Evolutionary conservation across 345 rosid genomes (phyloP).

Genomic region (Excoecaria cochinchinensis): DNA sequence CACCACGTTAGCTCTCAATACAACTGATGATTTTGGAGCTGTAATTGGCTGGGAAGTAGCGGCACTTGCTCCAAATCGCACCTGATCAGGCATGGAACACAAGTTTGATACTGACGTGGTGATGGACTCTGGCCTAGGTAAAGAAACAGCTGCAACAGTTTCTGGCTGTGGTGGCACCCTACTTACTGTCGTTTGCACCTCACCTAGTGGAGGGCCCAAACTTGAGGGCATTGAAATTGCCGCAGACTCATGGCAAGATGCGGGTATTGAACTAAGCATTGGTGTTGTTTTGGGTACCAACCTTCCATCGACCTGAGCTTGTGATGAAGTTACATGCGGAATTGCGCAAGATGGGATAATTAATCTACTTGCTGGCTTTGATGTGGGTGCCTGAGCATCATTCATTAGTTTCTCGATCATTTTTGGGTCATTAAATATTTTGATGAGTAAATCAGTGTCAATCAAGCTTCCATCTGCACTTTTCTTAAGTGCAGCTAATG

Average conservation of each 20-base stretch:
- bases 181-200: constrained; percentile 13
- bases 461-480: constrained; percentile 40
- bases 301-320: neutral
- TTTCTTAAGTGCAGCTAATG: constrained; percentile 35
- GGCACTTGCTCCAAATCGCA: neutral
- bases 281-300: constrained; percentile 20
- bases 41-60: neutral
- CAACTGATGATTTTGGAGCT: neutral
- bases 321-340: neutral
- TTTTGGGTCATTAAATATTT: constrained; percentile 52
- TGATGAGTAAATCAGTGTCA: constrained; percentile 55
- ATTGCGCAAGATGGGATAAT: neutral
- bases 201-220: constrained; percentile 15
- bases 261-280: neutral
- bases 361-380: constrained; percentile 16
- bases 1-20: neutral
- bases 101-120: constrained; percentile 13
- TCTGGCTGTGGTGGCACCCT: constrained; percentile 12
- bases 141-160: constrained; percentile 29
- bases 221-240: constrained; percentile 8
- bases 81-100: constrained; percentile 2
- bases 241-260: constrained; percentile 5
- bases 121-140: neutral
- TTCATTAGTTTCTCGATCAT: constrained; percentile 40
- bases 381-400: constrained; percentile 17